Evolutionary conservation across 2,329 filamentous ascomycete genomes (phyloP), one percentile per base, ranked within the genome.

Genomic region (Thelonectria rubi): DNA sequence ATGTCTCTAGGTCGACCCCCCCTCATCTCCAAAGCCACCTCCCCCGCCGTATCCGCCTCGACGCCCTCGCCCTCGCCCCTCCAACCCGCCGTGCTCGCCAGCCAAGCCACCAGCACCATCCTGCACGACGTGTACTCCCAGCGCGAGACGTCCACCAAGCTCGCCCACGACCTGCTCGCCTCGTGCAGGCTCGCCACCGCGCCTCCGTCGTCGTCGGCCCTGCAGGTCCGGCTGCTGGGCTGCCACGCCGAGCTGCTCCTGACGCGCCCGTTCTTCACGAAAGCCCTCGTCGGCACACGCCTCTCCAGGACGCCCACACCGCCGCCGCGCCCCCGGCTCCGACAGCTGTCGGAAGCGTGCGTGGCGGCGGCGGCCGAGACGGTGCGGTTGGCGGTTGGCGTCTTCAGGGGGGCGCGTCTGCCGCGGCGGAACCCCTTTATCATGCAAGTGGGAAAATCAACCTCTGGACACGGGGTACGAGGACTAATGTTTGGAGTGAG

Each of bases 201-300:
- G 76, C 73, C n/a, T 71, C 88, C 15, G 80, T 84, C 66, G 8
- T 37, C 39, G 82, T 89, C 34, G 83, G 85, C 4, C n/a, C 74
- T 90, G 6, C 88, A 90, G 65, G 78, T 84, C 59, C 88, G 88
- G 61, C 76, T 90, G 21, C 77, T 89, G 37, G 85, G 89, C 59
- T 85, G 82, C 57, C 87, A 90, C 69, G 85, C 86, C 0, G 82
- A 89, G 43, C 82, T 90, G 24, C 78, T 91, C 0, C 79, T 91
- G 1, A 88, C 86, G 1, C 80, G 88, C 26, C 88, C 88, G 0
- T 90, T 90, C 71, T 87, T 90, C 60, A 75, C 89, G 14, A 85
- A 83, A 59, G 79, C 87, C 12, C 78, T 88, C 42, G 85, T 79
- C 57, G 75, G 77, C 69, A 69, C 73, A 2, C 73, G 75, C 15